These are phyloP conservation scores for Xylaria longipes DNA, from an alignment of 495 filamentous ascomycete genomes.

Conservation along the genomic window DNA sequence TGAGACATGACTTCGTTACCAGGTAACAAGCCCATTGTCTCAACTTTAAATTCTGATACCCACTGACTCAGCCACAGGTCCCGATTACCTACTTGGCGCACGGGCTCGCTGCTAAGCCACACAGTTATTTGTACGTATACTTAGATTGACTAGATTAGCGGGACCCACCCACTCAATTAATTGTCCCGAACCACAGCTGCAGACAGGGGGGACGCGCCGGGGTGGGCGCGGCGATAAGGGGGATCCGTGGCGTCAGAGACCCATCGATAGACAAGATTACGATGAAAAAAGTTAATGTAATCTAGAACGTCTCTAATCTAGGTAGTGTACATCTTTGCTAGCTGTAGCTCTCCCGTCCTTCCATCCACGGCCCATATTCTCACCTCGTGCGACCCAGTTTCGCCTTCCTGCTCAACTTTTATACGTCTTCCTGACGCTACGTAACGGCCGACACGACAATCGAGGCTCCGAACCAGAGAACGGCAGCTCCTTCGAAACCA, in stretches of 20 bases:
- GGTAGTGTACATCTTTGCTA: not conserved
- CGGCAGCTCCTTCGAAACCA: not conserved
- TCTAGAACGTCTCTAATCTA: not conserved
- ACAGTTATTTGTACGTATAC: not conserved
- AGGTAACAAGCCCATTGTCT: not conserved
- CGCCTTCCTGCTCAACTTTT: not conserved
- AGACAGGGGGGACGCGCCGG: not conserved
- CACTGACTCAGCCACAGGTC: not conserved
- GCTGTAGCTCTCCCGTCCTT: not conserved
- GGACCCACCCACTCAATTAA: constrained; percentile 10
- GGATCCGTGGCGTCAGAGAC: constrained; percentile 30
- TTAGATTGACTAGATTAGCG: not conserved
- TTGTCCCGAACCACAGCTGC: not conserved
- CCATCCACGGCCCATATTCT: not conserved
- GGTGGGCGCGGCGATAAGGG: not conserved
- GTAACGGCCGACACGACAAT: not conserved
- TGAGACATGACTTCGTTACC: not conserved
- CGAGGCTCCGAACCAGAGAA: not conserved
- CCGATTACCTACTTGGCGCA: too few relatives aligned
- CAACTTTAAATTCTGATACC: not conserved
- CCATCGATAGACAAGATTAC: constrained; percentile 33
- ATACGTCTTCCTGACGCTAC: not conserved
- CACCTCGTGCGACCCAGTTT: not conserved
- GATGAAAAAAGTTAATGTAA: constrained; percentile 23
- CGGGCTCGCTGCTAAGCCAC: not conserved